phyloP scores from a whole-genome alignment of 805 yeast species.

The Peterozyma toletana region DNA sequence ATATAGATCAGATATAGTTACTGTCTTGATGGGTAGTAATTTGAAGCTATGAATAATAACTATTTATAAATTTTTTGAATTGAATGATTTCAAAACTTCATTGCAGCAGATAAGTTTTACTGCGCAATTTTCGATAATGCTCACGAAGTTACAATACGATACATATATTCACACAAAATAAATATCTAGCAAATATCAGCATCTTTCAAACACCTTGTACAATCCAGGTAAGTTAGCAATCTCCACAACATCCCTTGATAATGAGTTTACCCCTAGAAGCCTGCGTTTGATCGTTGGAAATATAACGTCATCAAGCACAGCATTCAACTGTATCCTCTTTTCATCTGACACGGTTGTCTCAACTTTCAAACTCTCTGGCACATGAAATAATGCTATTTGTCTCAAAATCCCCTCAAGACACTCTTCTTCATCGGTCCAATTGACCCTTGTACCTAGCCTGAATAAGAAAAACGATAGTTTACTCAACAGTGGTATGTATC shows the following conservation, averaged over 20 bases:
- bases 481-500: conserved; percentile 51
- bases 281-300: conserved; percentile 61
- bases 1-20: too few species aligned
- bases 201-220: conserved; percentile 88
- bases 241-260: conserved; percentile 59
- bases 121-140: too few species aligned
- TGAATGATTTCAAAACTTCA: too few species aligned
- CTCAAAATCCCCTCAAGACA: conserved; percentile 62
- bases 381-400: conserved; percentile 67
- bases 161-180: too few species aligned
- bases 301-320: conserved; percentile 45
- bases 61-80: too few species aligned
- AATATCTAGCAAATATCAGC: conserved; percentile 29
- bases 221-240: conserved; percentile 89
- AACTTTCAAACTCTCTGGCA: conserved; percentile 47
- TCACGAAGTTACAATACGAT: too few species aligned
- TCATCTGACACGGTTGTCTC: conserved; percentile 12
- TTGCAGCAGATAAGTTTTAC: too few species aligned
- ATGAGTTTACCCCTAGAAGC: conserved; percentile 53
- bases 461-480: conserved; percentile 66
- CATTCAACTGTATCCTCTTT: conserved; percentile 16
- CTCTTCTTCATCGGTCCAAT: conserved; percentile 60
- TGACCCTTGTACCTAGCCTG: conserved; percentile 48
- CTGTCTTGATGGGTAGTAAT: too few species aligned
- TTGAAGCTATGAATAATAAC: too few species aligned